Conservation (phyloP, 345 rosid genomes). For the Triadica sebifera region DNA sequence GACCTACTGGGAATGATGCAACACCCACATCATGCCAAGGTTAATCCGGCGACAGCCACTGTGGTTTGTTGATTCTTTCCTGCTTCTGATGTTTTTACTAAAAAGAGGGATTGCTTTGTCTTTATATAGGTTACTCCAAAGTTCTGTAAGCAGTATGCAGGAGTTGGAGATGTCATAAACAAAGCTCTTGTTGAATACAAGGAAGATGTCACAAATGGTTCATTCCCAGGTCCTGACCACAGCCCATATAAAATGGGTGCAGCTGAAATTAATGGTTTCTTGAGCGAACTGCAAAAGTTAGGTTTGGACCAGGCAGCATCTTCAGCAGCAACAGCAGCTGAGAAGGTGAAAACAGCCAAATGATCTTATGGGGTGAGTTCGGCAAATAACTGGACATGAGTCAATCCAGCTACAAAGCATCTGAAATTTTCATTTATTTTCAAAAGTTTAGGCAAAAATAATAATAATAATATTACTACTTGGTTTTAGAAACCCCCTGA, state of each 20-base stretch:
- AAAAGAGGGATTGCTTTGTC: not conserved
- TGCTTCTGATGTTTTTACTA: not conserved
- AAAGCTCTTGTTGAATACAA: constrained; percentile 70
- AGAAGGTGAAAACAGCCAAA: constrained; percentile 27
- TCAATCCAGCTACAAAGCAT: no score
- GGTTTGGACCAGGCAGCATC: constrained; percentile 74
- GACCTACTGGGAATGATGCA: constrained; percentile 94
- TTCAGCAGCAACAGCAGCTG: constrained; percentile 60
- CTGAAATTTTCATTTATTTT: no score
- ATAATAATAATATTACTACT: no score
- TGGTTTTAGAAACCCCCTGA: no score
- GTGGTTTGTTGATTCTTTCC: not conserved
- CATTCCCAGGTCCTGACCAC: constrained; percentile 71
- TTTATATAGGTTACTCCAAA: constrained; percentile 74
- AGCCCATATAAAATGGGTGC: constrained; percentile 70
- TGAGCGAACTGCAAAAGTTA: constrained; percentile 61
- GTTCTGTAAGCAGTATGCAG: constrained; percentile 80
- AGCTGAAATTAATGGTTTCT: constrained; percentile 55
- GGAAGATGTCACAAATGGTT: constrained; percentile 65
- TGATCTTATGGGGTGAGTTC: not conserved
- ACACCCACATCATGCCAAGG: constrained; percentile 99
- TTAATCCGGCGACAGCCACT: constrained; percentile 17
- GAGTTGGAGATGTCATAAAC: constrained; percentile 74
- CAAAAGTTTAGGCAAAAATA: no score
- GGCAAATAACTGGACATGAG: not conserved